These are phyloP conservation scores for Sclerotinia minor DNA, from an alignment of 2,329 filamentous ascomycete species.

Conservation along the genomic window DNA sequence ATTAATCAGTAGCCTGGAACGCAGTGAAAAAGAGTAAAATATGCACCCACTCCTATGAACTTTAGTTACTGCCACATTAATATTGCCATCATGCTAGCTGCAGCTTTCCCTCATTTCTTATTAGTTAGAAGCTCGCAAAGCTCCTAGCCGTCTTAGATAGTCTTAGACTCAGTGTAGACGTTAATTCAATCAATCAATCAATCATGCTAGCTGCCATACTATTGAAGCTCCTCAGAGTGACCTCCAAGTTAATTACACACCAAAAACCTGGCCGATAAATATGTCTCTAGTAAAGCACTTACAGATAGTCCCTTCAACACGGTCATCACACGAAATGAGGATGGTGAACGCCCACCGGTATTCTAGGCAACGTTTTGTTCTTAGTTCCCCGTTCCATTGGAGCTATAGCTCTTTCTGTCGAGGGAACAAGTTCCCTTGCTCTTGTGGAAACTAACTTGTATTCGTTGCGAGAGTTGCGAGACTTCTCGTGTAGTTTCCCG, in stretches of 20 bases:
- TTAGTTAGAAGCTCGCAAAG: no score
- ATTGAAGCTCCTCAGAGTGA: neutral
- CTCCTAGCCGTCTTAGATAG: no score
- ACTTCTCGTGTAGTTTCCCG: neutral
- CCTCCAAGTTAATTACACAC: neutral
- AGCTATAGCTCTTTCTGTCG: no score
- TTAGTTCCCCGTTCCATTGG: neutral
- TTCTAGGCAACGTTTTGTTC: neutral
- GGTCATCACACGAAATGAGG: neutral
- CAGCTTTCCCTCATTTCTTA: no score
- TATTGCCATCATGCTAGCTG: rapidly evolving
- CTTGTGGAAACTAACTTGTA: neutral
- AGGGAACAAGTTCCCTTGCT: no score
- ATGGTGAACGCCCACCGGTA: neutral
- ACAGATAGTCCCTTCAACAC: neutral
- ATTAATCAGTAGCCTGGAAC: rapidly evolving
- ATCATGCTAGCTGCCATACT: neutral
- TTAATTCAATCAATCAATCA: no score
- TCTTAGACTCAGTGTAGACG: no score
- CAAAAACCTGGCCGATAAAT: no score
- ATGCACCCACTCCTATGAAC: neutral
- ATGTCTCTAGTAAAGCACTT: neutral
- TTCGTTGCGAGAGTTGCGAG: neutral
- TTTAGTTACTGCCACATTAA: neutral
- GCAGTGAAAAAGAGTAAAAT: neutral